Evolutionary conservation across 2,329 filamentous ascomycete species (phyloP).

Genomic region (Thyridium curvatum): DNA sequence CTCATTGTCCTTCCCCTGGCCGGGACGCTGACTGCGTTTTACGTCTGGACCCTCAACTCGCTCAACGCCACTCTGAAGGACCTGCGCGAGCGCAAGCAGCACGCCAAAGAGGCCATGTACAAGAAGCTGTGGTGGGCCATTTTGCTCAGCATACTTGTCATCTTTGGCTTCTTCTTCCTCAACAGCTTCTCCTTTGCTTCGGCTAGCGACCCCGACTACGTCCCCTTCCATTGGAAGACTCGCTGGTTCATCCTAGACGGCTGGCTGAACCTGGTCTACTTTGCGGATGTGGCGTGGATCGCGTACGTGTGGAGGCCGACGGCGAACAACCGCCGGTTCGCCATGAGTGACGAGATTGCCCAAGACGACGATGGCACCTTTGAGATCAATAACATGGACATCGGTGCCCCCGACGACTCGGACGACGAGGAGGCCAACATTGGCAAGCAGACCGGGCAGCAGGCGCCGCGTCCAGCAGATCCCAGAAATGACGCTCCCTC

Average conservation of each 20-base stretch:
- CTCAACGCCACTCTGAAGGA: slow-evolving; percentile 94
- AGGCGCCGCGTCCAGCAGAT: slow-evolving; percentile 10
- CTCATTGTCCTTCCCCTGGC: slow-evolving; percentile 90
- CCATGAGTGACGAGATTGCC: slow-evolving; percentile 98
- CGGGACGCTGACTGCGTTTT: slow-evolving; percentile 89
- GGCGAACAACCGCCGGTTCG: slow-evolving; percentile 92
- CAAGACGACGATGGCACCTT: slow-evolving; percentile 96
- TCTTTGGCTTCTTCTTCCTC: slow-evolving; percentile 98
- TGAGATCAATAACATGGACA: slow-evolving; percentile 83
- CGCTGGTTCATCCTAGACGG: slow-evolving; percentile 96
- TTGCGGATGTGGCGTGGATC: slow-evolving; percentile 86
- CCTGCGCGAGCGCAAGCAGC: slow-evolving; percentile 88
- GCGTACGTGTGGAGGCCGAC: slow-evolving; percentile 96
- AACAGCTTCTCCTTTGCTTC: slow-evolving; percentile 95
- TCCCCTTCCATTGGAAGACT: slow-evolving; percentile 94
- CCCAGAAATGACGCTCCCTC: slow-evolving; percentile 4
- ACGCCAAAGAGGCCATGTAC: slow-evolving; percentile 92
- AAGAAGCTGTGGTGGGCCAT: slow-evolving; percentile 99
- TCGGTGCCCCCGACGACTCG: slow-evolving; percentile 67
- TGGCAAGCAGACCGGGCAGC: slow-evolving; percentile 24
- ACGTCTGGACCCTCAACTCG: slow-evolving; percentile 97
- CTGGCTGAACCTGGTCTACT: slow-evolving; percentile 94
- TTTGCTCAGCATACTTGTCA: slow-evolving; percentile 82
- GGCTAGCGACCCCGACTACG: slow-evolving; percentile 76
- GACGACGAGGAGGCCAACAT: slow-evolving; percentile 51